Evolutionary conservation across 164 flowering plant genomes (phyloP).

Genomic region (Vitis riparia): DNA sequence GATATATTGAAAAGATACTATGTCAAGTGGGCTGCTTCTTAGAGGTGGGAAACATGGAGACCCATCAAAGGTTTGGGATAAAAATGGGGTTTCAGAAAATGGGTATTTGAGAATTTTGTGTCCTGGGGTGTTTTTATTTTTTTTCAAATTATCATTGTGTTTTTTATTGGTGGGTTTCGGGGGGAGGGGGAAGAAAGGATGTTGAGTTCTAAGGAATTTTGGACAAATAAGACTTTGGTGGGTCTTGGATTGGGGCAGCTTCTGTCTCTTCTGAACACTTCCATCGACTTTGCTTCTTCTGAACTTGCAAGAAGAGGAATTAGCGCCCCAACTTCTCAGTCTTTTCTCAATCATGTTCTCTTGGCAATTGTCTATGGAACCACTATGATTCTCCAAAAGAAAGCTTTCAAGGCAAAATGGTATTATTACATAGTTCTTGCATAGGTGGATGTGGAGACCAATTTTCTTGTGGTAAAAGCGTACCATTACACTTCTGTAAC

Average conservation of each 20-base stretch:
- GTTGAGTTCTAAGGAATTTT: constrained; percentile 35
- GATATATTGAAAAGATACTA: neutral
- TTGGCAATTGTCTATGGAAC: constrained; percentile 81
- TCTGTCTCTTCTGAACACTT: no score
- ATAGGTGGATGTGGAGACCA: constrained; percentile 93
- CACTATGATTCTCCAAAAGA: constrained; percentile 1
- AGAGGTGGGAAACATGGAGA: no score
- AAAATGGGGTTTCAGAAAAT: neutral
- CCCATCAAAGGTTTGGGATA: neutral
- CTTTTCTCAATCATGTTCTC: constrained; percentile 75
- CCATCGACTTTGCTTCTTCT: no score
- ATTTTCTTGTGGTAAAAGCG: constrained; percentile 49
- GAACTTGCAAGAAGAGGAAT: constrained; percentile 74
- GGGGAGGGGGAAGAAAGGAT: constrained; percentile 13
- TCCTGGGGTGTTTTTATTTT: neutral
- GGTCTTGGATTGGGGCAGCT: no score
- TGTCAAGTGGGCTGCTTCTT: no score
- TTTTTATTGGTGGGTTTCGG: no score
- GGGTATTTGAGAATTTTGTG: constrained; percentile 5
- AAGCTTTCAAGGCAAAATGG: constrained; percentile 89
- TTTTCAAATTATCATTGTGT: neutral
- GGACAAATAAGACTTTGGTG: constrained; percentile 60
- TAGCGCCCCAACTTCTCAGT: constrained; percentile 93
- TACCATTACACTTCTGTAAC: no score
- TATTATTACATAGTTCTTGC: constrained; percentile 79